Evolutionary conservation across 176 grass and related monocot genomes (phyloP).

Genomic region (Cenchrus americanus): DNA sequence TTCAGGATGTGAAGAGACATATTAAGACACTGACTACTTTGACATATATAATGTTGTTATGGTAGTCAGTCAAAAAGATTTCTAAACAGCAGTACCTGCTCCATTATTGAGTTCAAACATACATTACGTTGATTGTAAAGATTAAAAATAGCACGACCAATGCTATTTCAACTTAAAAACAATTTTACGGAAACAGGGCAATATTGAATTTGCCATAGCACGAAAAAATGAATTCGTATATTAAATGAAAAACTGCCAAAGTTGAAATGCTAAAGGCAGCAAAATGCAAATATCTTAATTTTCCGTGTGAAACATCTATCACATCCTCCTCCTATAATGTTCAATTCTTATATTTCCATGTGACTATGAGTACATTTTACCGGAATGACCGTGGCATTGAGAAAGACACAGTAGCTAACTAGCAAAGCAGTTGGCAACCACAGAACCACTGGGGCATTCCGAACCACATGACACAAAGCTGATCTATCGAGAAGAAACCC

Average conservation of each 20-base stretch:
- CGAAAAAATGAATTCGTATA: not conserved
- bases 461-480: conserved; percentile 5
- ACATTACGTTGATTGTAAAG: not conserved
- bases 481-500: not conserved
- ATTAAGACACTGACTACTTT: not conserved
- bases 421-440: not conserved
- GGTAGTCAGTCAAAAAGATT: not conserved
- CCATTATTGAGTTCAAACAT: not conserved
- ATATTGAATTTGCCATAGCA: not conserved
- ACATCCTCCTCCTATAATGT: not conserved
- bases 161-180: not conserved
- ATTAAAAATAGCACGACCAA: not conserved
- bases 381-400: not conserved
- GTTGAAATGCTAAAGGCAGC: not conserved
- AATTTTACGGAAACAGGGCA: not conserved
- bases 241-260: not conserved
- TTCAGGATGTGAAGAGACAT: conserved; percentile 9
- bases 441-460: not conserved
- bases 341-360: not conserved
- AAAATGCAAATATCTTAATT: not conserved
- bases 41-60: not conserved
- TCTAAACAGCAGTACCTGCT: not conserved
- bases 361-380: not conserved
- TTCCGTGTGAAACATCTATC: not conserved
- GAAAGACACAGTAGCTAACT: not conserved